These are phyloP conservation scores for Leccinum boreale DNA, from an alignment of 768 basidiomycete genomes.

Conservation along the genomic window DNA sequence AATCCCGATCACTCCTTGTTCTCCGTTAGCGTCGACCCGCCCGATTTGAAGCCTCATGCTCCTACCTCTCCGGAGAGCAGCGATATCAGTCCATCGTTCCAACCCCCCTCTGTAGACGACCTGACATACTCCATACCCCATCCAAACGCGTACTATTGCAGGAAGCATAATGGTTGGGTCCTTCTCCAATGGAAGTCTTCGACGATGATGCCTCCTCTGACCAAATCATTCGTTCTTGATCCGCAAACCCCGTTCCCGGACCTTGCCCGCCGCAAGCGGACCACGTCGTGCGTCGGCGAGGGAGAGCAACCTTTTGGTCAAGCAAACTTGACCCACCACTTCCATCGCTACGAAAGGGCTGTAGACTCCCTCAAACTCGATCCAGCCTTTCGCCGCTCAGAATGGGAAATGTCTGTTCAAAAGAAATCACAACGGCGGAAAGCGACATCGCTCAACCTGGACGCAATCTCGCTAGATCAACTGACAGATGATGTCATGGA, in stretches of 20 bases:
- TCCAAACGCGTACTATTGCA: constrained; percentile 80
- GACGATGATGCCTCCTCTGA: constrained; percentile 56
- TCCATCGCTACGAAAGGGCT: constrained; percentile 69
- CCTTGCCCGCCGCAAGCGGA: constrained; percentile 44
- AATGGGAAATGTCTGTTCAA: constrained; percentile 54
- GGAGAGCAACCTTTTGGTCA: constrained; percentile 43
- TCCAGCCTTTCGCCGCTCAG: constrained; percentile 54
- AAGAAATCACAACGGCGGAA: constrained; percentile 56
- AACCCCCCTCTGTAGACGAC: constrained; percentile 57
- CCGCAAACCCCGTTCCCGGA: constrained; percentile 52
- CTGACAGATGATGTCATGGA: constrained; percentile 31
- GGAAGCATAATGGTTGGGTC: constrained; percentile 81
- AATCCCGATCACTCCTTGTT: constrained; percentile 70
- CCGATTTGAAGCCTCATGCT: constrained; percentile 27
- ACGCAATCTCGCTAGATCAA: constrained; percentile 19
- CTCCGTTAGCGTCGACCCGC: constrained; percentile 46
- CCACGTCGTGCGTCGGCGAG: constrained; percentile 52
- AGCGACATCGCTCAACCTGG: constrained; percentile 39
- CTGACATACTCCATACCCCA: constrained; percentile 71
- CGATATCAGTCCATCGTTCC: constrained; percentile 13
- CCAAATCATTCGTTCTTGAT: constrained; percentile 46
- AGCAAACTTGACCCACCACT: constrained; percentile 73
- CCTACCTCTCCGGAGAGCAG: constrained; percentile 23
- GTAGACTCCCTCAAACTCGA: constrained; percentile 67
- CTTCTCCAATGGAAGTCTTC: constrained; percentile 69